Conservation (phyloP, 805 yeast genomes). For the Cyberlindnera saturnus region DNA sequence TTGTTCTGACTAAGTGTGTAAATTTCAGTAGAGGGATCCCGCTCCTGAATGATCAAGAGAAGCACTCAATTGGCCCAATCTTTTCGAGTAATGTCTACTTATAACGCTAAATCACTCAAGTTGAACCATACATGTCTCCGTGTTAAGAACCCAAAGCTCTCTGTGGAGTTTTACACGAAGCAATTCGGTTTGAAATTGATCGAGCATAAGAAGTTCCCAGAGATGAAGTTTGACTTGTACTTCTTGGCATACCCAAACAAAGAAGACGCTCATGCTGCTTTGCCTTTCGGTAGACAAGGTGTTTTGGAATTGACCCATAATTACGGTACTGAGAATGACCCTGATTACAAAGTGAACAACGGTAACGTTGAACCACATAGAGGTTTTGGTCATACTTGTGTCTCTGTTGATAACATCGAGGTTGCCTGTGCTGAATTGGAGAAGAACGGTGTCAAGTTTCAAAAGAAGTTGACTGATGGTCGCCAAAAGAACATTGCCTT, state of each 20-base stretch:
- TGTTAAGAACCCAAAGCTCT: conserved; percentile 70
- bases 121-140: conserved; percentile 73
- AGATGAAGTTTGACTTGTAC: conserved; percentile 57
- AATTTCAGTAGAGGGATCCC: no score
- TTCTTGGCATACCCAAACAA: conserved; percentile 43
- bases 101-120: conserved; percentile 19
- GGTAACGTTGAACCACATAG: conserved; percentile 83
- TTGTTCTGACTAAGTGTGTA: no score
- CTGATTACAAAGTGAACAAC: conserved; percentile 53
- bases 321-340: conserved; percentile 62
- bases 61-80: not conserved
- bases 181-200: conserved; percentile 69
- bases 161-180: conserved; percentile 67
- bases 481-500: conserved; percentile 92
- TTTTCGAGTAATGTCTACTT: conserved; percentile 10
- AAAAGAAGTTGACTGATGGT: conserved; percentile 83
- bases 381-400: conserved; percentile 93
- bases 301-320: conserved; percentile 80
- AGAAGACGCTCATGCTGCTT: conserved; percentile 1
- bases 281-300: conserved; percentile 38
- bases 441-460: conserved; percentile 60
- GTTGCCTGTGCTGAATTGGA: conserved; percentile 54
- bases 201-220: conserved; percentile 44
- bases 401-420: conserved; percentile 76
- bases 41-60: no score